Evolutionary conservation across 768 basidiomycete species (phyloP).

Genomic region (Suillus occidentalis): DNA sequence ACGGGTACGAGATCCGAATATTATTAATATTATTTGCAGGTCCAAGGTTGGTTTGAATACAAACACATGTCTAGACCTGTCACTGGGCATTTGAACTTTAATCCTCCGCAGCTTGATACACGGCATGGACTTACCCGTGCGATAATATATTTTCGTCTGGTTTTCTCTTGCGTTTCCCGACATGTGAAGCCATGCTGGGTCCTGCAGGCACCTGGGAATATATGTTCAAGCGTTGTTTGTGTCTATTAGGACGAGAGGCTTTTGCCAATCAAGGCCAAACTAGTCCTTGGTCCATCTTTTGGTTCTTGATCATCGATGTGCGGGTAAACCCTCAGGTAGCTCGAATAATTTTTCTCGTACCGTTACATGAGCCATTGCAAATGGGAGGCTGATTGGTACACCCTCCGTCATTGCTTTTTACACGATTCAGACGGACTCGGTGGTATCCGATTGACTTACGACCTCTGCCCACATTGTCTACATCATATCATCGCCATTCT

Average conservation of each 20-base stretch:
- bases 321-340: no score
- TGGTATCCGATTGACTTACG: background rate
- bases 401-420: background rate
- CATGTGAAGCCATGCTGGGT: constrained; percentile 4
- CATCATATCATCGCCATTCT: background rate
- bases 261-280: background rate
- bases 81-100: background rate
- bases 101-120: background rate
- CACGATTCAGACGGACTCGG: background rate
- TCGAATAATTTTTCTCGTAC: background rate
- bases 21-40: constrained; percentile 76
- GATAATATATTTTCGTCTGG: constrained; percentile 8
- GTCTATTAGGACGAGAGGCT: background rate
- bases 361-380: background rate
- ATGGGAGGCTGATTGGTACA: background rate
- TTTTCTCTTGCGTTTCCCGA: constrained; percentile 27
- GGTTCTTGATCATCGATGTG: background rate
- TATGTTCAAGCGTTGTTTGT: background rate
- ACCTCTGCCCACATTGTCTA: background rate
- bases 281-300: background rate
- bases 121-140: constrained; percentile 19
- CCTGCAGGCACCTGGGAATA: background rate
- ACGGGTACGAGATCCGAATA: constrained; percentile 89
- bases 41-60: constrained; percentile 62
- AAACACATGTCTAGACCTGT: constrained; percentile 32